Base-by-base conservation (phyloP, 441 rosid species). In the Lepidium campestre region DNA sequence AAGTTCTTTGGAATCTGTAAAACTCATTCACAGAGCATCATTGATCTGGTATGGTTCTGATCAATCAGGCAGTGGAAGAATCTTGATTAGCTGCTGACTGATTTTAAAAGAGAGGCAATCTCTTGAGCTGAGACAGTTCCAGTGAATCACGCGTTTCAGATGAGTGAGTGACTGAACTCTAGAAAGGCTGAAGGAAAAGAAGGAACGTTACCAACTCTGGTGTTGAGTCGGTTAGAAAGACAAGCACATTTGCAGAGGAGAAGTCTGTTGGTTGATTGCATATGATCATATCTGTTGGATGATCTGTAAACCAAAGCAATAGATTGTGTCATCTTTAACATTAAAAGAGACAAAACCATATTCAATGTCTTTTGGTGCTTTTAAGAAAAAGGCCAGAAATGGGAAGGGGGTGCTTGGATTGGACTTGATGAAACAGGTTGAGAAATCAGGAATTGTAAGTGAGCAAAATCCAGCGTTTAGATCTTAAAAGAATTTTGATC, bases 401-500 rank as follows among this genome's bases (percentile, higher is more conserved):
- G 35, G 80, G 59, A 2, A 72, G 14, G 10, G 17, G 67, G 11
- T 62, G 70, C 2, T 63, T 48, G 10, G 52, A 37, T 63, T 48
- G 10, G 52, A 37, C 13, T 36, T 57, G 11, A 58, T 31, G 39
- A 48, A 14, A 13, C 22, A 58, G 40, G 45, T 12, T 36, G 54
- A 49, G 71, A 81, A 82, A n/a, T 19, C 5, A 12, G 88, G 87
- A 37, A 61, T 27, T n/a, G 87, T 68, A 41, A 88, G 23, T 79
- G 67, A 85, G 81, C 4, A 81, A 83, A 52, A 77, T 81, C 87
- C 87, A 85, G 42, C 63, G 78, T 65, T 79, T 82, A 0, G 88
- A 84, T 68, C 37, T 79, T 49, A 81, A 35, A 14, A 86, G 81
- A 10, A 86, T 58, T 70, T 81, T 85, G 40, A 75, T 22, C 2